Evolutionary conservation across 2,329 filamentous ascomycete species (phyloP), one percentile per base, ranked within the genome.

Genomic region (Paecilomyces sp.): DNA sequence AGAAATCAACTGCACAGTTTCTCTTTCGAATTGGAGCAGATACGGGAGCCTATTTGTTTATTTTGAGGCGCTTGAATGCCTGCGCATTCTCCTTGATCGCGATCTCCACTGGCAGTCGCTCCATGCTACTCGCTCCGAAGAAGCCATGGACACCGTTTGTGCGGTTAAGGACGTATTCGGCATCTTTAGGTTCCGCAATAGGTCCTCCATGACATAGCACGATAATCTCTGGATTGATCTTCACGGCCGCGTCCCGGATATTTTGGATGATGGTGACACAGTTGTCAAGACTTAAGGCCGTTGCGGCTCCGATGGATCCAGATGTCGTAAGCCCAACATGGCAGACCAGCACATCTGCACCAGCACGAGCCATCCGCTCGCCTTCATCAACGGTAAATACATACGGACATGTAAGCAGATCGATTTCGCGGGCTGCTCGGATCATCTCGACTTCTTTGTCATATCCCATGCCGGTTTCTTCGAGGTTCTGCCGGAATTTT

Each of bases 381-480:
- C 82, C 85, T 67, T 90, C 85, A 0, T 84, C 81, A 0, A 80
- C 77, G 55, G 80, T 84, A 74, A 90, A 90, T 1, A 88, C 87
- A 64, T 90, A 90, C 0, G 88, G 87, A 6, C 86, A 87, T 0
- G 88, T 90, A 15, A 90, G 72, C 18, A 90, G 73, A 30, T 81
- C 86, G 72, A 87, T 73, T 51, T 79, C 74, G 53, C 79, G 81
- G 1, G 88, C 88, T n/a, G 78, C 66, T 9, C 78, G 77, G 54
- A 90, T 81, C 80, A 89, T 84, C 56, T 86, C 85, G 1, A 90
- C 87, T 68, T 91, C 88, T 7, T 80, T 74, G 15, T 80, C 81
- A 67, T 85, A 90, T 1, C 84, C 83, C 86, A 90, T 90, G 8
- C 84, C 87, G 1, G 87, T 90, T 70, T 89, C 87, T 68, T 90